Evolutionary conservation across 1,284 basidiomycete species (phyloP), one percentile per base, ranked within the genome.

Genomic region (Agroathelia rolfsii): DNA sequence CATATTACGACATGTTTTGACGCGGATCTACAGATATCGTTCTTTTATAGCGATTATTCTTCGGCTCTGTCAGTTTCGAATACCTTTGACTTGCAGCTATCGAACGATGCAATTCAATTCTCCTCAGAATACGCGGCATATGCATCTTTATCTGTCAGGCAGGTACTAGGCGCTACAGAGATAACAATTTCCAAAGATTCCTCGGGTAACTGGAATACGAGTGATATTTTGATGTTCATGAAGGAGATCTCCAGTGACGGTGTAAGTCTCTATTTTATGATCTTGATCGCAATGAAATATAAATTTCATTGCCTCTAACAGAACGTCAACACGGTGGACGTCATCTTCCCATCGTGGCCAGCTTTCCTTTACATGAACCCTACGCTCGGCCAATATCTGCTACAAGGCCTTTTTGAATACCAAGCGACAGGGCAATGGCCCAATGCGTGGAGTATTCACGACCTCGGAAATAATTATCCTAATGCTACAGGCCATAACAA

Each of bases 291-390:
- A 30, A 32, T 32, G 13, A 20, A 11, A 36, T 19, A 28, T n/a
- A 27, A 34, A 13, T 24, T 21, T 28, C 21, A n/a, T 4, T 17
- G 3, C 10, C 7, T 14, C 8, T 40, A 19, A 27, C 44, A 72
- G 74, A 80, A 80, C 38, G 62, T 75, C 29, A 77, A 79, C 43
- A 80, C 77, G 1, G 73, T 81, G 12, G 77, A 83, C 44, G 77
- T 82, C 20, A 76, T 81, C 39, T 78, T 74, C 60, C 76, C 78
- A 4, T 53, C 73, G 7, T 81, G 73, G 74, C 76, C 78, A 2
- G 49, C 69, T 3, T 62, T 74, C 43, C 52, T 81, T n/a, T 82
- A 82, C 49, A 62, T 69, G 23, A 78, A 79, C 42, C 74, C 76
- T 3, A 43, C 42, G 2, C 56, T 79, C 8, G 75, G 75, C 2